Evolutionary conservation across 2,329 filamentous ascomycete species (phyloP), one percentile per base, ranked within the genome.

Genomic region (Fusarium brevicatenulatum): DNA sequence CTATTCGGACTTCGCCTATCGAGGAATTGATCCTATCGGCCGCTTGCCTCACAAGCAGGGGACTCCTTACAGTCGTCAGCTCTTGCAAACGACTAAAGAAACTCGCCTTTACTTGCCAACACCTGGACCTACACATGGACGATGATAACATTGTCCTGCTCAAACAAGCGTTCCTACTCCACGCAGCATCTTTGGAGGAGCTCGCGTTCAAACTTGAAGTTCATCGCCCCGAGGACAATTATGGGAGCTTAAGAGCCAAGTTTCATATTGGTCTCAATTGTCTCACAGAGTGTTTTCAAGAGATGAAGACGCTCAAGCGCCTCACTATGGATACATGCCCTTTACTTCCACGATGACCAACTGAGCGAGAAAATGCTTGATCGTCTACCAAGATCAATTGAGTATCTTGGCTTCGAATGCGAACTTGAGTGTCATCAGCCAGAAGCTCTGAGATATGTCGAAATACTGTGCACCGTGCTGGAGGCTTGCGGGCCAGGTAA

Each of bases 381-480:
- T 25, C 40, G 1, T 1, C 25, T 61, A 4, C 58, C 58, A 4
- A 5, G 15, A 12, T 57, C 16, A 4, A 39, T 61, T 5, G 58
- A 61, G 23, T 5, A 44, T 23, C 23, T 61, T 4, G 9, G 39
- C 5, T 25, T 61, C 6, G 4, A 30, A 2, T 54, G 34, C 19
- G 2, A 28, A 7, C 34, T 53, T 12, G 9, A 19, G 3, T 2
- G 4, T 37, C 4, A 28, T 39, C 23, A 5, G 4, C 23, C 23
- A 18, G 9, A n/a, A 1, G 5, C 18, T 13, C 19, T 28, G 19
- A 0, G 9, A 2, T 3, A 18, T 18, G 13, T 18, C 15, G 23
- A 54, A 16, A 1, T 4, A 5, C 36, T 54, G 1, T 54, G 34
- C 3, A 5, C 5, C 1, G 2, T 54, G 8, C 9, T 54, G 7